Base-by-base conservation (phyloP, 2,329 filamentous ascomycete genomes). In the Xylaria sp. region DNA sequence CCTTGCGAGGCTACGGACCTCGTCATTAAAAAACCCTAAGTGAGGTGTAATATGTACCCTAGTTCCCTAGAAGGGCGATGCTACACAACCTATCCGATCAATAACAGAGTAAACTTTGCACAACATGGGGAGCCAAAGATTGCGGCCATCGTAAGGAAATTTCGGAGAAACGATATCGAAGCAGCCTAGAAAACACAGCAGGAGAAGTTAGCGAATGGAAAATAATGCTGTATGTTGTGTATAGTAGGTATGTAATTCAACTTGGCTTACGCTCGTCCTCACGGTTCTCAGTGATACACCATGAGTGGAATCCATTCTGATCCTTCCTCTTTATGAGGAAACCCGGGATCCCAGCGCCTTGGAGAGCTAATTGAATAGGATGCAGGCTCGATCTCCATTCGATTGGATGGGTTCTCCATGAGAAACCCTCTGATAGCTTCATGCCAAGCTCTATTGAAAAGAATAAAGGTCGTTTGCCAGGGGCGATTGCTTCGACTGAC, bases 141-240 rank as follows among this genome's bases (percentile, higher is more conserved):
- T 2, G 10, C 54, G 61, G 15, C 36, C 3, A 9, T 31, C 0
- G 17, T 53, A 64, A 20, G 1, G 0, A 4, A 64, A 13, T 20
- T 38, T 58, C 13, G 61, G 54, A 29, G 55, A 59, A 11, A 60
- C 31, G 4, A 64, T 49, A 27, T 59, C 47, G 29, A 64, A 64
- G 3, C 20, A 47, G 15, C 29, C 62, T 64, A 22, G 22, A 31
- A 6, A 5, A 3, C 13, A 31, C 5, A 15, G 17, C 2, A 15
- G 5, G 7, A 22, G 5, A 29, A 29, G 50, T 64, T 5, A 59
- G 20, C 6, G 2, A 17, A 47, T 2, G 4, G 5, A 25, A 9
- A 1, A 13, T 11, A 39, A 22, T 47, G 27, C 7, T 1, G 4
- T 54, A 25, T 31, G 15, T 1, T 31, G 11, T n/a, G 25, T 7